Base-by-base conservation (phyloP, 345 rosid genomes). In the Microcos paniculata region DNA sequence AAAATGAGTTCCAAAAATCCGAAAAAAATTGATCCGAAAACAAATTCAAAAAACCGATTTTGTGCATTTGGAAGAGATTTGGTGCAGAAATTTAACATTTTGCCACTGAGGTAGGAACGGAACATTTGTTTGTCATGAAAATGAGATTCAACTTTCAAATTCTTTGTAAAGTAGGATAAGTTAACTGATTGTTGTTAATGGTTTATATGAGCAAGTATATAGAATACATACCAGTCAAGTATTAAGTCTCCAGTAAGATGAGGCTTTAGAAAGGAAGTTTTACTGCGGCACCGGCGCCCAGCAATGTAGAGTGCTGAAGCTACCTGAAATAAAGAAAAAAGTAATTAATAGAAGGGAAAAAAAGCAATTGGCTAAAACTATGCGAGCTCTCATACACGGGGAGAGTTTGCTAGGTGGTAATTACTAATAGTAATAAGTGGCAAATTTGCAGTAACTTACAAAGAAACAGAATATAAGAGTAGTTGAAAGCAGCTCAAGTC, bases 401-500 rank as follows among this genome's bases (percentile, higher is more conserved):
- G n/a, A n/a, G n/a, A n/a, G n/a, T n/a, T n/a, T n/a, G n/a, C n/a
- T n/a, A n/a, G n/a, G n/a, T n/a, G n/a, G n/a, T n/a, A n/a, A n/a
- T n/a, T n/a, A n/a, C n/a, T n/a, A n/a, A n/a, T n/a, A n/a, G n/a
- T n/a, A n/a, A n/a, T n/a, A n/a, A n/a, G n/a, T n/a, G n/a, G n/a
- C n/a, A 58, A 45, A 76, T 26, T 6, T 18, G 26, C 0, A 73
- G 59, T 61, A 75, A 87, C 96, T 89, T 82, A 83, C 99, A 70
- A 93, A 76, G 77, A 85, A 46, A 82, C 92, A 82, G 81, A 93
- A 86, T 15, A 89, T 70, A 71, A 86, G 85, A 56, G 97, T 84
- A 62, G 94, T 76, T 2, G 99, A 90, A 49, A 95, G 89, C 58
- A 95, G 82, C 91, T 90, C 90, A 64, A 93, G 81, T 62, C 98